Percentiles rank a stretch among this genome's conserved stretches.
phyloP scores from a whole-genome alignment of 2,329 filamentous ascomycete species.

The Huntiella moniliformis region DNA sequence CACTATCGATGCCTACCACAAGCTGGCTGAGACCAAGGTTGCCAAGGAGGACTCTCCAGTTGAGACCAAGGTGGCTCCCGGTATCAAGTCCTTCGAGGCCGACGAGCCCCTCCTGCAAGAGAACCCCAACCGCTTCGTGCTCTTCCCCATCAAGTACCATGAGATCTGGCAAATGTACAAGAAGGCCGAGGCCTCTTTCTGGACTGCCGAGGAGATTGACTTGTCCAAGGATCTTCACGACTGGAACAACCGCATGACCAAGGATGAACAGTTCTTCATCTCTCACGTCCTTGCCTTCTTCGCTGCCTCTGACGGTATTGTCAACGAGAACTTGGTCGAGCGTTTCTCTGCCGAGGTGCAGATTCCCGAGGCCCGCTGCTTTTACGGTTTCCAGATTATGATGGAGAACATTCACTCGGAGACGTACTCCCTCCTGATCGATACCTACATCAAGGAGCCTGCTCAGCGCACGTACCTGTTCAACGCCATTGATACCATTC shows the following conservation, averaged over 20 bases:
- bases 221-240: constrained; percentile 97
- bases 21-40: constrained; percentile 22
- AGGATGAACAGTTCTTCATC: constrained; percentile 96
- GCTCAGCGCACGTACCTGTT: constrained; percentile 88
- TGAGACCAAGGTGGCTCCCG: constrained; percentile 30
- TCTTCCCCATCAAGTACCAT: constrained; percentile 98
- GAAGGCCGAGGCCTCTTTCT: constrained; percentile 98
- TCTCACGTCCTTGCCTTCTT: constrained; percentile 99
- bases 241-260: constrained; percentile 94
- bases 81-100: constrained; percentile 49
- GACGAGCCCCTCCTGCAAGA: constrained; percentile 86
- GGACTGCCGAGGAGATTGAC: constrained; percentile 98
- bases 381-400: constrained; percentile 99
- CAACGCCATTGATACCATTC: constrained; percentile 97
- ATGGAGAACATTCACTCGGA: constrained; percentile 99
- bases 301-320: constrained; percentile 93
- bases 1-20: constrained; percentile 32
- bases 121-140: constrained; percentile 88
- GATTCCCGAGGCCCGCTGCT: constrained; percentile 94
- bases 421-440: constrained; percentile 96
- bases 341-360: constrained; percentile 95
- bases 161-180: constrained; percentile 99
- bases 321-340: constrained; percentile 98
- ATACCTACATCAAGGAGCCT: constrained; percentile 97
- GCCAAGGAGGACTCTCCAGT: constrained; percentile 20